These are phyloP conservation scores for Cytospora piceae DNA, from an alignment of 2,329 filamentous ascomycete species.

Conservation along the genomic window DNA sequence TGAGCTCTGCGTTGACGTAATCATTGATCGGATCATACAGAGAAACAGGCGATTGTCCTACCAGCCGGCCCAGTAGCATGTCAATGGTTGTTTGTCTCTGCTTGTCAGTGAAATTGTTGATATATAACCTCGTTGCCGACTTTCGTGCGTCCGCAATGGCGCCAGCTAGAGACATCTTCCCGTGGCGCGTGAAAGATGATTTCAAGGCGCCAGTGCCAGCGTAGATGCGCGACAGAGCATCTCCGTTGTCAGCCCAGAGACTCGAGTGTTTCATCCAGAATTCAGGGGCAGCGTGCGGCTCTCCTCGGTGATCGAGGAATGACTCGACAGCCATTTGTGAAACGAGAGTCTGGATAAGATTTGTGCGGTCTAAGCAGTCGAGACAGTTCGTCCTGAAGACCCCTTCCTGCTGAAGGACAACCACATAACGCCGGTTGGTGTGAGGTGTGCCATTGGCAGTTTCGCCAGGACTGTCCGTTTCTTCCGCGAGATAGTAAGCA, in stretches of 20 bases:
- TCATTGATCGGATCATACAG: constrained; percentile 96
- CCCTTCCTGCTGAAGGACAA: constrained; percentile 90
- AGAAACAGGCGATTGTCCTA: constrained; percentile 81
- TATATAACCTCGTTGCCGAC: constrained; percentile 89
- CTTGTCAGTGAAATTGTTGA: constrained; percentile 97
- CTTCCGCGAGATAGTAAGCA: constrained; percentile 87
- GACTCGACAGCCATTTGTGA: constrained; percentile 90
- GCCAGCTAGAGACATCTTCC: constrained; percentile 94
- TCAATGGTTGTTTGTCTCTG: constrained; percentile 93
- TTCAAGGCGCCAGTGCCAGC: constrained; percentile 95
- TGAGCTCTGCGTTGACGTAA: constrained; percentile 77
- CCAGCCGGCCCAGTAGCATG: constrained; percentile 81
- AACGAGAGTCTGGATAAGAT: constrained; percentile 93
- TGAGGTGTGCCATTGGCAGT: constrained; percentile 44
- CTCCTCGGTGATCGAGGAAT: constrained; percentile 75
- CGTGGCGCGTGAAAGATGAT: constrained; percentile 89
- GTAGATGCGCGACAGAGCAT: constrained; percentile 92
- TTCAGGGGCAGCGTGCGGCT: constrained; percentile 68
- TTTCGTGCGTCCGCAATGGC: constrained; percentile 95
- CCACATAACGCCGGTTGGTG: constrained; percentile 55
- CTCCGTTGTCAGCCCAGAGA: constrained; percentile 96
- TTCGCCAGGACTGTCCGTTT: constrained; percentile 56
- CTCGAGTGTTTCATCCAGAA: constrained; percentile 93
- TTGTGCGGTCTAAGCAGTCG: constrained; percentile 94
- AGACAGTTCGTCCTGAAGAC: constrained; percentile 95